Base-by-base conservation (phyloP, 306 rosid genomes). In the Alnus glutinosa region DNA sequence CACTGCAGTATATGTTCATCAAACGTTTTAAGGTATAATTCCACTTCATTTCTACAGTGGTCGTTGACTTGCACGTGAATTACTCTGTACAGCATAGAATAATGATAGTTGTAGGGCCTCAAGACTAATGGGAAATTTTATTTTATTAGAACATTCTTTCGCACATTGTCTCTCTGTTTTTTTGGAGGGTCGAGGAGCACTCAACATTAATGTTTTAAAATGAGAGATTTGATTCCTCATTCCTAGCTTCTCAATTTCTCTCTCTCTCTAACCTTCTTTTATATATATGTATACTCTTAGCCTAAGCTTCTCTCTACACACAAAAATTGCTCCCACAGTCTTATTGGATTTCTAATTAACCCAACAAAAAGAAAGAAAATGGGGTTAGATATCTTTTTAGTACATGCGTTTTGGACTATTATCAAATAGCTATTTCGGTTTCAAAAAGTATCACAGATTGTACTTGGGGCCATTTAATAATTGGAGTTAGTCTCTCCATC, bases 31-130 rank as follows among this genome's bases (percentile, higher is more conserved):
- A 9, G 51, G 72, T 42, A 68, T 68, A 68, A 68, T 68, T 12
- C 3, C 13, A 16, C 48, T 44, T 68, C 51, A 42, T 81, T 81
- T 81, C 75, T 9, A 75, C 83, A 78, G 79, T 84, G 69, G 76
- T 73, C 84, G 83, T 83, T 89, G 92, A 85, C 92, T 80, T 77
- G 79, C 73, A 80, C 70, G 30, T 81, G 79, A 73, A 86, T 81
- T 68, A 82, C 78, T 63, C 52, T 63, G 77, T 55, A 61, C 54
- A 9, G 23, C 58, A 28, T 49, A 71, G 64, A 58, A 77, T 66
- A 70, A 61, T 78, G 76, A 66, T 69, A 50, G 79, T 66, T 86
- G 78, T 72, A 75, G 71, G 82, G 84, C 72, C 73, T 79, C 72
- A 64, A 52, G 70, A 75, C 81, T 75, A 10, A 58, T 61, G 67